A percentile compares a stretch with the other conserved stretches of the same genome.
Evolutionary conservation across 306 rosid species (phyloP).

Genomic region (Alnus glutinosa): DNA sequence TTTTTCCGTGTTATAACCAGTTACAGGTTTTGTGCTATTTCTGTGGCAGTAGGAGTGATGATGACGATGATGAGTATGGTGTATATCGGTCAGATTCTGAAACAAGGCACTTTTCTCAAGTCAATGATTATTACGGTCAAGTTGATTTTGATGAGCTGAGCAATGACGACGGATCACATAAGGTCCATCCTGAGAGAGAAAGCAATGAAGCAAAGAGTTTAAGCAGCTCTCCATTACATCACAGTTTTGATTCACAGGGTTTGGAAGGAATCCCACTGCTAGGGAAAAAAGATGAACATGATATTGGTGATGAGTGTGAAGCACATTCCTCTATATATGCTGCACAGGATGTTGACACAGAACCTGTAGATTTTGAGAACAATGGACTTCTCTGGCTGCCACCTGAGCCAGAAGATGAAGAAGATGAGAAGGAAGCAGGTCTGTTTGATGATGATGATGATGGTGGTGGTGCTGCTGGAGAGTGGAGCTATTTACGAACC

Average conservation of each 20-base stretch:
- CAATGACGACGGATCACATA: slow-evolving; percentile 49
- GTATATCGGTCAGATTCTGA: slow-evolving; percentile 57
- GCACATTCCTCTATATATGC: slow-evolving; percentile 62
- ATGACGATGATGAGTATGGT: slow-evolving; percentile 64
- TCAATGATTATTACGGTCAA: slow-evolving; percentile 56
- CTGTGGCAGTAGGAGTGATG: slow-evolving; percentile 64
- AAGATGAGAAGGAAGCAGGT: slow-evolving; percentile 75
- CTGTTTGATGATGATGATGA: slow-evolving; percentile 77
- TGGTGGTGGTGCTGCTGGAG: slow-evolving; percentile 59
- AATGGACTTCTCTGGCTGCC: slow-evolving; percentile 97
- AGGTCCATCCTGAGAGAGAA: slow-evolving; percentile 51
- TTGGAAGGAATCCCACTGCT: slow-evolving; percentile 44
- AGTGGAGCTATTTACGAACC: slow-evolving; percentile 68
- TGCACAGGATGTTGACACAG: slow-evolving; percentile 52
- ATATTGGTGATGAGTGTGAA: slow-evolving; percentile 61
- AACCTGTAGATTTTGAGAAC: slow-evolving; percentile 91
- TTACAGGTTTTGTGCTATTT: slow-evolving; percentile 35
- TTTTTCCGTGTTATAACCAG: neutral
- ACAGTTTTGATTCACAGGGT: slow-evolving; percentile 50
- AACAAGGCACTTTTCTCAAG: slow-evolving; percentile 50
- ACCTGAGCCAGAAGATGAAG: slow-evolving; percentile 95
- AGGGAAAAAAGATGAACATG: slow-evolving; percentile 54
- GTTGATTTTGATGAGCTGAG: slow-evolving; percentile 55
- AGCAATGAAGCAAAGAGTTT: slow-evolving; percentile 33
- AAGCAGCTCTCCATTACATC: slow-evolving; percentile 43